Conservation (phyloP, 2,329 filamentous ascomycete species). For the Diaporthe aspalathi region DNA sequence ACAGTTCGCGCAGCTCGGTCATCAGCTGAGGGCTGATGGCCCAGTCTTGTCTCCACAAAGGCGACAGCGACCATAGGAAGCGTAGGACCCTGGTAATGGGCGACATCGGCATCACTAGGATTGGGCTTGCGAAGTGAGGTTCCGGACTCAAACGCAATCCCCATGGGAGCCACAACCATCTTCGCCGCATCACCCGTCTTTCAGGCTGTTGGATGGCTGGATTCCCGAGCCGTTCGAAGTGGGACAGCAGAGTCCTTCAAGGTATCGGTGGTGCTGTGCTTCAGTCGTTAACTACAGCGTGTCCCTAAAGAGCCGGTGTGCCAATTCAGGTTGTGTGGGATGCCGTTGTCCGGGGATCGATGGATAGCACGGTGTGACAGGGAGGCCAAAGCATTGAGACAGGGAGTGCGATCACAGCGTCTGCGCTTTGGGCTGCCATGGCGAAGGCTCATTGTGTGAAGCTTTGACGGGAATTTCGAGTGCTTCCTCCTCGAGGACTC, state of each 20-base stretch:
- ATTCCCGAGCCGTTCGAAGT: slow-evolving; percentile 22
- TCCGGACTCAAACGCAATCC: slow-evolving; percentile 32
- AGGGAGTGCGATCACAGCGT: slow-evolving; percentile 25
- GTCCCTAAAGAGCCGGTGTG: slow-evolving; percentile 37
- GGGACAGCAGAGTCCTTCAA: slow-evolving; percentile 19
- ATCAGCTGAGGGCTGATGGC: slow-evolving; percentile 24
- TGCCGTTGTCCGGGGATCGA: slow-evolving; percentile 33
- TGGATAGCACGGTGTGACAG: slow-evolving; percentile 33
- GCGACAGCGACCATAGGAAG: slow-evolving; percentile 34
- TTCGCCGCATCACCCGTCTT: background rate
- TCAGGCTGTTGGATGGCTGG: slow-evolving; percentile 26
- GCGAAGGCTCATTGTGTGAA: background rate
- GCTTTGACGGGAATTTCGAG: no score
- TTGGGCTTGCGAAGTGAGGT: slow-evolving; percentile 27
- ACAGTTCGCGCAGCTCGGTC: slow-evolving; percentile 22
- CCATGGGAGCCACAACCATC: slow-evolving; percentile 30
- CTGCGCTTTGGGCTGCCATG: slow-evolving; percentile 22
- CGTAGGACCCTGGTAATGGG: slow-evolving; percentile 26
- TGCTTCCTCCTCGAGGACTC: background rate
- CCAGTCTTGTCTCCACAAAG: slow-evolving; percentile 34
- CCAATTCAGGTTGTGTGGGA: slow-evolving; percentile 37
- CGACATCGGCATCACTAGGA: slow-evolving; percentile 32
- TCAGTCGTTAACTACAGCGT: slow-evolving; percentile 32
- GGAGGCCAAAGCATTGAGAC: slow-evolving; percentile 11
- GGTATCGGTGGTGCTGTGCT: slow-evolving; percentile 15